Conservation (phyloP, 2,329 filamentous ascomycete genomes). For the Exserohilum rostratum region DNA sequence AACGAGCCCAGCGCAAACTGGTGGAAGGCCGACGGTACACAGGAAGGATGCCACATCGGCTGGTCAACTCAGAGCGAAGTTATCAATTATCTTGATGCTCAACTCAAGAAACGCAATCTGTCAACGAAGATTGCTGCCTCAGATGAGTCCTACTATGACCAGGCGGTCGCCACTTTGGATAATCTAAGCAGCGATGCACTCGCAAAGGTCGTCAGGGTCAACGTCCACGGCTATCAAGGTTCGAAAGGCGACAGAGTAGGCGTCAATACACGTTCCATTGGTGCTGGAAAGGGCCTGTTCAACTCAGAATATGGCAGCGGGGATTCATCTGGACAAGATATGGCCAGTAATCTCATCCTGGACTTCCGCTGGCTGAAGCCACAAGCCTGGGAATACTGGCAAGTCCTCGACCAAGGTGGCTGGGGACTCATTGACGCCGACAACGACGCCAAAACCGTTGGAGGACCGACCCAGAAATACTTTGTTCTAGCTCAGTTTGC, state of each 20-base stretch:
- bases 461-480: conserved; percentile 9
- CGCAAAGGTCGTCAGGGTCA: conserved; percentile 7
- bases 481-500: conserved; percentile 13
- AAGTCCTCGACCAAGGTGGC: conserved; percentile 8
- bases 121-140: conserved; percentile 10
- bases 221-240: conserved; percentile 14
- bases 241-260: conserved; percentile 7
- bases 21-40: conserved; percentile 16
- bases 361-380: conserved; percentile 13
- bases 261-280: conserved; percentile 2
- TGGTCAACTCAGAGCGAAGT: conserved; percentile 10
- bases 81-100: conserved; percentile 5
- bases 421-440: conserved; percentile 12
- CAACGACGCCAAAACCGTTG: conserved; percentile 12
- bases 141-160: conserved; percentile 16
- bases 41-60: conserved; percentile 13
- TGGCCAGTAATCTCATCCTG: conserved; percentile 6
- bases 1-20: conserved; percentile 16
- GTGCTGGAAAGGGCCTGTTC: conserved; percentile 5
- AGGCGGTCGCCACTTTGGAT: conserved; percentile 6
- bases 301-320: conserved; percentile 16
- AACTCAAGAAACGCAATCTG: conserved; percentile 5
- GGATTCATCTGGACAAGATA: conserved; percentile 1
- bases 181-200: conserved; percentile 12
- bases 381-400: conserved; percentile 13